Base-by-base conservation (phyloP, 2,329 filamentous ascomycete species). In the Beauveria australis region DNA sequence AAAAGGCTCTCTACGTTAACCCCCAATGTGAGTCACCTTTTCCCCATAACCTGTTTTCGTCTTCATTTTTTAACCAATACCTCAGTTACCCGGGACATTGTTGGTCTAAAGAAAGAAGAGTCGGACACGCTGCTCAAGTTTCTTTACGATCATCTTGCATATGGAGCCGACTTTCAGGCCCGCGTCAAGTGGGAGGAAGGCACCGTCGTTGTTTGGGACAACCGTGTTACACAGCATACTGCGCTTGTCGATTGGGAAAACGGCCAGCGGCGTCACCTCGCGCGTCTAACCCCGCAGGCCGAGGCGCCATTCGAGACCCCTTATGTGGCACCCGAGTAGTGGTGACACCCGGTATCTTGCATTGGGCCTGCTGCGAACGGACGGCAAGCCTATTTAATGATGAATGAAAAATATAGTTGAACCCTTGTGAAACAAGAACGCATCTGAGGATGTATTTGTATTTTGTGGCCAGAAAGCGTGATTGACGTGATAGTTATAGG, bases 181-280 rank as follows among this genome's bases (percentile, higher is more conserved):
- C 78, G 85, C 28, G 80, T 93, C 46, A 87, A 87, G 70, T 92
- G 89, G 89, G 83, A 83, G 65, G 78, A 83, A 41, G 82, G 84
- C 10, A 91, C 88, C 0, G 89, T 92, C 0, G 87, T 92, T 3
- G 86, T 92, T 1, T 92, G 89, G 89, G 89, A 92, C 71, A 91
- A 91, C 75, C 81, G 88, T 30, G 84, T 91, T 2, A 90, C 87
- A 14, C 80, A 83, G 64, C 89, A 93, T 70, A 86, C 87, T 9
- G 89, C 89, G 1, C 75, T 91, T 46, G 76, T 91, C 14, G 89
- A 92, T 69, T 92, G 89, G 89, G 82, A 86, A 65, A 83, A 83
- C 70, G 88, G 88, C 7, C 83, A 88, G 69, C 78, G 89, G 61
- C 80, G 89, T 59, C 89, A 92, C 74, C 73, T 92, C 61, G 89